These are phyloP conservation scores for Tolypocladium guangdongense DNA, from an alignment of 2,329 filamentous ascomycete genomes.

Conservation along the genomic window DNA sequence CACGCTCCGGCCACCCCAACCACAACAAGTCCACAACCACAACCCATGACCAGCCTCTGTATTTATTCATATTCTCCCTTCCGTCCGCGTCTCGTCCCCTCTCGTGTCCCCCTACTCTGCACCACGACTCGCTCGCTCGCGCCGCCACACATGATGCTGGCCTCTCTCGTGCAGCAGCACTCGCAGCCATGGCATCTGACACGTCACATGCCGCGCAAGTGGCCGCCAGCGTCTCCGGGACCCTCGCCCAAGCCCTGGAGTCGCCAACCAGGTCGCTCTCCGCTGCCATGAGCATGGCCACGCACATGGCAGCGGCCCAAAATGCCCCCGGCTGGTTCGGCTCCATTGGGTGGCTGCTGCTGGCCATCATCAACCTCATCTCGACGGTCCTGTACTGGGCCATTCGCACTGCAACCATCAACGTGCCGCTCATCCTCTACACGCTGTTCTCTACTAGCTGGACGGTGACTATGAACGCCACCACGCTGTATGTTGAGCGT, in stretches of 20 bases:
- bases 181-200: constrained; percentile 29
- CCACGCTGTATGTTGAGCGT: constrained; percentile 59
- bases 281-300: constrained; percentile 25
- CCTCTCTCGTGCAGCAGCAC: constrained; percentile 16
- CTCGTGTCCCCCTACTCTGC: not conserved
- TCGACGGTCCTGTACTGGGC: constrained; percentile 62
- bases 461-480: constrained; percentile 98
- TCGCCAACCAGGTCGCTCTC: constrained; percentile 20
- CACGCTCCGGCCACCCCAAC: constrained; percentile 5
- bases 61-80: not conserved
- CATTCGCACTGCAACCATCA: constrained; percentile 78
- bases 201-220: constrained; percentile 24
- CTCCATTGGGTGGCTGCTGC: constrained; percentile 41
- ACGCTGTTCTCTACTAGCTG: constrained; percentile 82
- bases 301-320: constrained; percentile 23
- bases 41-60: not conserved
- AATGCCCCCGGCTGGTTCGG: constrained; percentile 45
- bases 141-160: constrained; percentile 25
- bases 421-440: constrained; percentile 80
- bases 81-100: not conserved
- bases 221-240: constrained; percentile 21
- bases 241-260: constrained; percentile 19
- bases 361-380: constrained; percentile 42
- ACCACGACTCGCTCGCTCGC: constrained; percentile 1
- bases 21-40: too few species aligned